Evolutionary conservation across 1,284 basidiomycete species (phyloP).

Genomic region (Rhodofomes roseus): DNA sequence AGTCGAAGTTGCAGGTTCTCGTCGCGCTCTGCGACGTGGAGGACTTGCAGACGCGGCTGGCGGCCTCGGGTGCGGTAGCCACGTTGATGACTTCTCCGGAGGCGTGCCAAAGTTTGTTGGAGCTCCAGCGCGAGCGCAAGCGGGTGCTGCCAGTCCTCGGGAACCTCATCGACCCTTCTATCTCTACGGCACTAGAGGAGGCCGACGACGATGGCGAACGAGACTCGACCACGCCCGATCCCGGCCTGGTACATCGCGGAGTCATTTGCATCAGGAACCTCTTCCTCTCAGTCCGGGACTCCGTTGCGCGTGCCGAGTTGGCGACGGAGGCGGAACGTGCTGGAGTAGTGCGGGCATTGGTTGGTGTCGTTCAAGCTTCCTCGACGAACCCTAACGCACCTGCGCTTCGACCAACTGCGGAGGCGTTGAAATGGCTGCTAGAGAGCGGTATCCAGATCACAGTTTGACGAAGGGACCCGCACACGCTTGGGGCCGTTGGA

Average conservation of each 20-base stretch:
- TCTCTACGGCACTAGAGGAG: conserved; percentile 27
- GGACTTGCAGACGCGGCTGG: conserved; percentile 77
- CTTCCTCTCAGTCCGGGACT: conserved; percentile 42
- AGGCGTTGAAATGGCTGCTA: conserved; percentile 41
- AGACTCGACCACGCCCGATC: conserved; percentile 33
- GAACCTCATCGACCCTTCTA: conserved; percentile 58
- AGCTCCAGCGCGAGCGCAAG: conserved; percentile 58
- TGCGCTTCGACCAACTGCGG: conserved; percentile 40
- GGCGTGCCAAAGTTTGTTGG: conserved; percentile 60
- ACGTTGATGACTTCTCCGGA: conserved; percentile 62
- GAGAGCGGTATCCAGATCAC: conserved; percentile 24
- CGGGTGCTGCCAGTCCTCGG: conserved; percentile 59
- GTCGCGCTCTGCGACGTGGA: conserved; percentile 82
- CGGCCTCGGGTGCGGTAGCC: conserved; percentile 84
- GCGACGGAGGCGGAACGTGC: conserved; percentile 45
- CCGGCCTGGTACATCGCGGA: conserved; percentile 73
- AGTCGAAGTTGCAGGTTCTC: conserved; percentile 77
- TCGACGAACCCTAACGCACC: conserved; percentile 27
- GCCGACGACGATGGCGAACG: conserved; percentile 31
- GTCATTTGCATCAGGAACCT: conserved; percentile 70
- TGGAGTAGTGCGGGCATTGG: conserved; percentile 45
- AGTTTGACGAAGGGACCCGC: not conserved
- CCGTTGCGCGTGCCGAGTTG: conserved; percentile 35
- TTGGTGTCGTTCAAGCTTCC: conserved; percentile 43
- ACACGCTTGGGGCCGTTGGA: not conserved